Base-by-base conservation (phyloP, 2,329 filamentous ascomycete species). In the Fusarium foetens region DNA sequence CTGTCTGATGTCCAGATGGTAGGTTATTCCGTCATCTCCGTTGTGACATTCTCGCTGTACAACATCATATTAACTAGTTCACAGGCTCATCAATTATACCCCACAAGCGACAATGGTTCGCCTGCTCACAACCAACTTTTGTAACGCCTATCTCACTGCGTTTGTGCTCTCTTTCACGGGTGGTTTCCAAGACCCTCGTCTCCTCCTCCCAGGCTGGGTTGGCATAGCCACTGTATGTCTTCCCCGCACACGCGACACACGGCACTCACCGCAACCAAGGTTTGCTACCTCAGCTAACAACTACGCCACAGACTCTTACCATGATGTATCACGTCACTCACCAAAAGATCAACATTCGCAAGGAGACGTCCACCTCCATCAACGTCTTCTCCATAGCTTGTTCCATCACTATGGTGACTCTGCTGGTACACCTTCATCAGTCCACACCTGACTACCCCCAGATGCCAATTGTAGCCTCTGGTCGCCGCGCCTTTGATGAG, bases 1-100 rank as follows among this genome's bases (percentile, higher is more conserved):
- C 82, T 94, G 92, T 81, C 88, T 95, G 76, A 94, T 95, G 92
- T 94, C 92, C 69, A 86, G 93, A 82, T 95, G 93, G 92, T 93
- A 78, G 48, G 86, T 82, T 46, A 27, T 23, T 36, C 42, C 35
- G 33, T 54, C 19, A 35, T 63, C 21, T 23, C 46, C 25, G 36
- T 45, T 59, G 35, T n/a, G 43, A 49, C 41, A 35, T 68, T 35
- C 45, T 54, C 35, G 46, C 55, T 31, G 42, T 42, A 45, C 35
- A 35, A 51, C 42, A 59, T 33, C n/a, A 63, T 63, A 39, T 55
- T 73, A 23, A 73, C 58, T 21, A 54, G 43, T 23, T 27, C 43
- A 27, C 65, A 93, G 92, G 93, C 91, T 96, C 76, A 87, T 95
- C 75, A 92, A 94, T 80, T 96, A 95, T 83, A 94, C 93, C 19